Percentiles rank a stretch among this genome's conserved stretches.
These are phyloP conservation scores for Chalciporus sp. DNA, from an alignment of 1,284 basidiomycete genomes.

Conservation along the genomic window DNA sequence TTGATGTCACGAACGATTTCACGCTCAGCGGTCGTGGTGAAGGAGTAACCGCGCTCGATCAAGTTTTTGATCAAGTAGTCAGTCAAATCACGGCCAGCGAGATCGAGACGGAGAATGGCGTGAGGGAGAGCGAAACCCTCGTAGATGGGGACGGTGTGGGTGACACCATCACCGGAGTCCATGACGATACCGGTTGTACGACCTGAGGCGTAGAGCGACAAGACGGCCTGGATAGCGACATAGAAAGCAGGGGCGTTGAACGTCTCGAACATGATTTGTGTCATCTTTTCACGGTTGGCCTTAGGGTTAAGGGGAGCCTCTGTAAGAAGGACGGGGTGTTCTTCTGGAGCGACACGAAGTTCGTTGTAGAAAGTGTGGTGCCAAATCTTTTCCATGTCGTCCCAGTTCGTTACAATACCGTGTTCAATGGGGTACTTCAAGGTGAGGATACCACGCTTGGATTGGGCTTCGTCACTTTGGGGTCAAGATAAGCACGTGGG, in stretches of 20 bases:
- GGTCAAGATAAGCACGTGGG: not conserved
- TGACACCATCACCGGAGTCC: conserved; percentile 91
- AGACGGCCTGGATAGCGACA: conserved; percentile 87
- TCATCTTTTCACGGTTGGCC: conserved; percentile 93
- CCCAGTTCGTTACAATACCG: conserved; percentile 93
- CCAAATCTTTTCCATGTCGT: conserved; percentile 94
- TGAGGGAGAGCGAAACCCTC: conserved; percentile 93
- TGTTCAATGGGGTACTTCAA: conserved; percentile 81
- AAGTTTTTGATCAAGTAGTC: conserved; percentile 92
- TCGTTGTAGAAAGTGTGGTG: conserved; percentile 88
- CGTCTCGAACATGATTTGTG: conserved; percentile 94
- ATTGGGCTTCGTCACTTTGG: conserved; percentile 81
- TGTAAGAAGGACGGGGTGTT: conserved; percentile 88
- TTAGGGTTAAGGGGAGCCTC: conserved; percentile 90
- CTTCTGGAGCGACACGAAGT: conserved; percentile 78
- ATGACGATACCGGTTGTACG: conserved; percentile 89
- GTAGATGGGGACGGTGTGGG: conserved; percentile 90
- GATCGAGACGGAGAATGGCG: conserved; percentile 92
- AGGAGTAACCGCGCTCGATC: conserved; percentile 92
- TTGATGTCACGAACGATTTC: conserved; percentile 98
- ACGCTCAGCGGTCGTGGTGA: conserved; percentile 92
- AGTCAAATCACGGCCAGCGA: conserved; percentile 95
- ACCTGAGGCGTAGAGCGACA: conserved; percentile 89
- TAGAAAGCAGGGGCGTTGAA: conserved; percentile 92
- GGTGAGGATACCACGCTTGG: conserved; percentile 91